These are phyloP conservation scores for Botrytis galanthina DNA, from an alignment of 2,329 filamentous ascomycete species.

Conservation along the genomic window DNA sequence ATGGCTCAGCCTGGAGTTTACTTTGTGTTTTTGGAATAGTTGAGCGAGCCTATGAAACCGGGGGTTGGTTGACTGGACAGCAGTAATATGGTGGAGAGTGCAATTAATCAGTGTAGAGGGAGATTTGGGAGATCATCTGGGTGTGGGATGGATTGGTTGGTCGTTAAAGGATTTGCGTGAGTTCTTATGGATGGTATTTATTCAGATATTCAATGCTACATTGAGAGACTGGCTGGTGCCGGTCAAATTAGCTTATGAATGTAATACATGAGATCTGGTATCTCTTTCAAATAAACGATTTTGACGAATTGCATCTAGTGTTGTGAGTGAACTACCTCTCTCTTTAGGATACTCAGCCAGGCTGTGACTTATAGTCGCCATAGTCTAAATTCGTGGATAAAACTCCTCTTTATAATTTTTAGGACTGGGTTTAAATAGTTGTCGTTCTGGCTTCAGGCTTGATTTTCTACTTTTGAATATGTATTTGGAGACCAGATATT, in stretches of 20 bases:
- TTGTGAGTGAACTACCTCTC: not conserved
- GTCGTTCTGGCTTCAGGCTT: too few species aligned
- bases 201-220: not conserved
- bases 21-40: not conserved
- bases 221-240: not conserved
- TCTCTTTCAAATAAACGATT: not conserved
- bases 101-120: not conserved
- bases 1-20: not conserved
- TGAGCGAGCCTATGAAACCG: not conserved
- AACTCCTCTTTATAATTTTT: too few species aligned
- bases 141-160: not conserved
- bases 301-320: not conserved
- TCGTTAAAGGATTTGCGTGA: not conserved
- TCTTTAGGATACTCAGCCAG: not conserved
- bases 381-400: not conserved
- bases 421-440: too few species aligned
- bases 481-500: too few species aligned
- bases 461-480: too few species aligned
- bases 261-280: not conserved
- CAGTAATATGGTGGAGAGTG: not conserved
- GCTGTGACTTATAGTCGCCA: fast-evolving
- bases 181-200: not conserved
- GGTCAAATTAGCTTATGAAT: not conserved
- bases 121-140: not conserved
- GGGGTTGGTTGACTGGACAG: not conserved